Evolutionary conservation across 1,284 basidiomycete genomes (phyloP).

Genomic region (Malassezia slooffiae): DNA sequence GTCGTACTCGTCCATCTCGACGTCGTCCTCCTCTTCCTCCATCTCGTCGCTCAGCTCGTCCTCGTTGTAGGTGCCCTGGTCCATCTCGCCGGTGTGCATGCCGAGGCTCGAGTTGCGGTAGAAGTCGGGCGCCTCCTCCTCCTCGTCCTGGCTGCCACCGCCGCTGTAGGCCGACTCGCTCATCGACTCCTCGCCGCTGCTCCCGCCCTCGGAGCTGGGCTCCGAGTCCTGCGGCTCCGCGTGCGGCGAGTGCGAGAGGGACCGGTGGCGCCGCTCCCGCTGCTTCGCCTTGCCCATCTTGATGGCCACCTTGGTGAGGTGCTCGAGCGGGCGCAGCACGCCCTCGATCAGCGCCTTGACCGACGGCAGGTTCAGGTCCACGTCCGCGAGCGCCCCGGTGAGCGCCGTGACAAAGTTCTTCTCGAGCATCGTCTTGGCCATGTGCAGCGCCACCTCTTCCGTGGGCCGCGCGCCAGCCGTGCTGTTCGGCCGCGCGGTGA

Average conservation of each 20-base stretch:
- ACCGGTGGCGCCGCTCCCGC: no score
- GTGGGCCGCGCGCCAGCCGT: constrained; percentile 32
- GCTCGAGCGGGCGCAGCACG: constrained; percentile 77
- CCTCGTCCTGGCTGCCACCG: constrained; percentile 53
- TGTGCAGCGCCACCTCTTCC: constrained; percentile 74
- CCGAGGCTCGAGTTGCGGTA: constrained; percentile 94
- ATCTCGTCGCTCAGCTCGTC: constrained; percentile 80
- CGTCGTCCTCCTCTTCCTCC: constrained; percentile 75
- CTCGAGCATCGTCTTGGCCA: constrained; percentile 96
- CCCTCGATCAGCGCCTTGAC: constrained; percentile 72
- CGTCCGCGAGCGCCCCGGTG: constrained; percentile 77
- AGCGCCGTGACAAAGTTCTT: constrained; percentile 87
- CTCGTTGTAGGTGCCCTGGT: constrained; percentile 30
- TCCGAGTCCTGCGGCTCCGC: no score
- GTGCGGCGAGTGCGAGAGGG: no score
- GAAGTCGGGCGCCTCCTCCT: constrained; percentile 75
- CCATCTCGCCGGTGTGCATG: constrained; percentile 58
- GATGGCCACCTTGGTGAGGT: constrained; percentile 88
- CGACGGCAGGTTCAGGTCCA: constrained; percentile 91
- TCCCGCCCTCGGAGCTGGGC: no score
- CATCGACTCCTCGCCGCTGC: no score
- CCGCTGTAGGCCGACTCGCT: constrained; percentile 25
- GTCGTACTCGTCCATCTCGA: constrained; percentile 72
- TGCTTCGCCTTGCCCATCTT: constrained; percentile 78
- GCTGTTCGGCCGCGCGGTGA: constrained; percentile 61